Base-by-base conservation (phyloP, 148 eudicot species). In the Chenopodium quinoa region DNA sequence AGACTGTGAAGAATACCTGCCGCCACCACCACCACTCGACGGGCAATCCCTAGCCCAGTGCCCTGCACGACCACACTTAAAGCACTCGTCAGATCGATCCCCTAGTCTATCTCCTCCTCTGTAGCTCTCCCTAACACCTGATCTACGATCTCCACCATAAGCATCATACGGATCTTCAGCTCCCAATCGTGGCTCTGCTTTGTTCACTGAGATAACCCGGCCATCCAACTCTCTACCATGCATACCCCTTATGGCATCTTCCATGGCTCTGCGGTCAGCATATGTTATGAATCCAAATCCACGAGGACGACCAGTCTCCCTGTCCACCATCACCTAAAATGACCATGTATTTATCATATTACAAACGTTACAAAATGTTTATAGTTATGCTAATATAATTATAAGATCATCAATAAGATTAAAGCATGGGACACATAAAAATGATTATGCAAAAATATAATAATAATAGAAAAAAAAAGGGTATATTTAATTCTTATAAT, bases 281-380 rank as follows among this genome's bases (percentile, higher is more conserved):
- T 88, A 89, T 16, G 91, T 89, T 69, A 89, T 60, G 78, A 89
- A 89, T 9, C 90, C 91, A 79, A 89, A 89, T 66, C 90, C 91
- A 40, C 90, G 90, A 73, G 91, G 89, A 17, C 91, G 88, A 10
- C 91, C 91, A 34, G 91, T 87, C 52, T 86, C 88, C 81, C 90
- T 89, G 67, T 89, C 91, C 48, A 79, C 77, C 91, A 89, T 86
- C 58, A 89, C 84, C 91, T 89, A 71, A 78, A 75, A 79, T 22
- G 65, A 79, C 4, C 7, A 46, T 44, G 46, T 31, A 44, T 37
- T 63, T 29, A 54, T 23, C 32, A 73, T 37, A 32, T 32, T 19
- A 34, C 31, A 11, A 31, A 56, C 46, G 54, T 44, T 44, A 46
- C 75, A 71, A 9, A 71, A 16, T 25, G 20, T 44, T 56, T 7